Percentiles rank a stretch among this genome's conserved stretches.
These are phyloP conservation scores for Sporothrix sp. DNA, from an alignment of 2,329 filamentous ascomycete species.

Conservation along the genomic window DNA sequence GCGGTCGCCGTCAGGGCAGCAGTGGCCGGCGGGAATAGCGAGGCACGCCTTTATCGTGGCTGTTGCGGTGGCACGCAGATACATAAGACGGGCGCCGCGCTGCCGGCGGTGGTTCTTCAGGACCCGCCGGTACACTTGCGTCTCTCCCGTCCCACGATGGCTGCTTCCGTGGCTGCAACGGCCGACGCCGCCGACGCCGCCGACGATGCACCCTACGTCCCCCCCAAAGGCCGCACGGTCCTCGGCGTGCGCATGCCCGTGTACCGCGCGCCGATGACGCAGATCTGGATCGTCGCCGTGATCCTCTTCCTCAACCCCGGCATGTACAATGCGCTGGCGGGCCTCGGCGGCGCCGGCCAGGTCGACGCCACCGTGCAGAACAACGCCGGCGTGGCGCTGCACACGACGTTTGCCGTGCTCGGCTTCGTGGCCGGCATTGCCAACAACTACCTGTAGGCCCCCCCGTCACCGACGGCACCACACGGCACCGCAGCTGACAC, in stretches of 20 bases:
- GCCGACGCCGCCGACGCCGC: not conserved
- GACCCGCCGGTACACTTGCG: too few relatives aligned
- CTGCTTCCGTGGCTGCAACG: not conserved
- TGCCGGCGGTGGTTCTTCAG: too few relatives aligned
- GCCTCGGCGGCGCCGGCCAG: conserved; percentile 52
- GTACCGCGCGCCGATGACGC: conserved; percentile 63
- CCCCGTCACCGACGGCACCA: not conserved
- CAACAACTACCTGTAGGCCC: conserved; percentile 40
- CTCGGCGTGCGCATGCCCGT: conserved; percentile 44
- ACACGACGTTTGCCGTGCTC: conserved; percentile 59
- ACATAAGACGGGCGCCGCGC: too few relatives aligned
- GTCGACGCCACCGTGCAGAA: conserved; percentile 45
- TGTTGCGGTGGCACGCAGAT: too few relatives aligned
- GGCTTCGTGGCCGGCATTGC: conserved; percentile 63
- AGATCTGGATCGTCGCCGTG: conserved; percentile 56
- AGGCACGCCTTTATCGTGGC: too few relatives aligned
- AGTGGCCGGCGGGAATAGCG: too few relatives aligned
- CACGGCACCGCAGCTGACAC: conserved; percentile 32
- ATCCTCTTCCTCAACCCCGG: conserved; percentile 10
- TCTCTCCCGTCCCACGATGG: too few relatives aligned
- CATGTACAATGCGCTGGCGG: conserved; percentile 56
- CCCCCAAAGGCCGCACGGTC: conserved; percentile 41
- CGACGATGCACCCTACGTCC: not conserved
- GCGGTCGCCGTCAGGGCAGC: too few relatives aligned
- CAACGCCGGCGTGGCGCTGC: conserved; percentile 59